A percentile compares a stretch with the other conserved stretches of the same genome.
Evolutionary conservation across 306 rosid species (phyloP).

Genomic region (Ormosia emarginata): DNA sequence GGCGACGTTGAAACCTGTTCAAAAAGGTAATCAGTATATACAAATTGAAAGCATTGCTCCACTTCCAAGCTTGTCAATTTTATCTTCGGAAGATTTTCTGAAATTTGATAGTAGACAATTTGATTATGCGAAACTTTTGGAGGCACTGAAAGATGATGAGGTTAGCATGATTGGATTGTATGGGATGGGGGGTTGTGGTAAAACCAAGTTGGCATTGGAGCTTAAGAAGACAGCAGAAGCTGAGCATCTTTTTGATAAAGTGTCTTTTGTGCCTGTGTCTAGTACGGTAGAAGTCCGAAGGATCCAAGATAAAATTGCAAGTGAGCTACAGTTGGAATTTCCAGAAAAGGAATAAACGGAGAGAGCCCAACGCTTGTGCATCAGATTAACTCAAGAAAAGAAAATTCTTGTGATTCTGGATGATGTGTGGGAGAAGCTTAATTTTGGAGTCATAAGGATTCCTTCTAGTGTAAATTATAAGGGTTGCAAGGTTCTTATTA

Average conservation of each 20-base stretch:
- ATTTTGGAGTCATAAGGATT: constrained; percentile 9
- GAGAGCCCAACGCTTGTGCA: neutral
- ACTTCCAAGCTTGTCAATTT: neutral
- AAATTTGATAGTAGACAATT: neutral
- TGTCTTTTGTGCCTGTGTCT: neutral
- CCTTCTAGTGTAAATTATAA: neutral
- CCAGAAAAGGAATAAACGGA: neutral
- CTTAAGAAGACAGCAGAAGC: neutral
- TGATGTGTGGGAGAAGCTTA: constrained; percentile 13
- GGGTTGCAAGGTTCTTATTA: constrained; percentile 1
- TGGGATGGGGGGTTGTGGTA: constrained; percentile 19
- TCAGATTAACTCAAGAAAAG: neutral
- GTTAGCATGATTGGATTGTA: neutral
- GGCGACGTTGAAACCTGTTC: neutral
- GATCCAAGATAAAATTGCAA: constrained; percentile 20
- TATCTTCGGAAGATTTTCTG: neutral
- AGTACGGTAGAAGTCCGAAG: neutral
- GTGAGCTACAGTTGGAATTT: fast-evolving
- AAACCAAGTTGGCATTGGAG: constrained; percentile 8
- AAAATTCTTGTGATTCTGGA: constrained; percentile 23
- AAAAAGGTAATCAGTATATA: neutral
- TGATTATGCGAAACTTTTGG: neutral
- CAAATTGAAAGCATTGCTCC: neutral
- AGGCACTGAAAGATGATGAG: neutral
- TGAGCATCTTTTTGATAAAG: neutral